Base-by-base conservation (phyloP, 1,284 basidiomycete species). In the Mycosarcoma maydis region DNA sequence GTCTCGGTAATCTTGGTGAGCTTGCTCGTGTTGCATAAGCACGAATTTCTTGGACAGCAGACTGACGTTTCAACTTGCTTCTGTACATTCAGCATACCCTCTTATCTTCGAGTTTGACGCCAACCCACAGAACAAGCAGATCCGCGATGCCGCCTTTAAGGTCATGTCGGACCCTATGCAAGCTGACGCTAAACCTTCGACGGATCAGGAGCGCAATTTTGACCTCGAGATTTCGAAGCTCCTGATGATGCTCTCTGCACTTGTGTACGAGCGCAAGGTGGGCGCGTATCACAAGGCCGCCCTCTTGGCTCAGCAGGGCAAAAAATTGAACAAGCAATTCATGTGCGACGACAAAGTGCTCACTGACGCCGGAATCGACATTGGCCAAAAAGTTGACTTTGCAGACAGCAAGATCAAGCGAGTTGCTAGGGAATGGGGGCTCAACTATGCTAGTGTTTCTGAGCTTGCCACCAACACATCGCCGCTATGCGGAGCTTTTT, bases 81-180 rank as follows among this genome's bases (percentile, higher is more conserved):
- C 24, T 20, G 8, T 20, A 4, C 23, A 17, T 37, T 24, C 46
- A 80, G 82, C 73, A 3, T 82, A 83, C 51, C 82, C 80, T 32
- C 59, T 74, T 16, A 80, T 83, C 42, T 83, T 83, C 34, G 56
- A 78, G 33, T 75, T 79, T 42, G 50, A 36, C 20, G 58, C 49
- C 32, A 37, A 34, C 34, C 66, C 59, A 7, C 62, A 76, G 23
- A 74, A 73, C 47, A 48, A 64, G 19, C 47, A 49, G 10, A 76
- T 80, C 34, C 68, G 78, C 16, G 66, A 71, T 34, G 72, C 73
- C 6, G 80, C 79, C 7, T 68, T 67, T 42, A 40, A 51, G 0
- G 69, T 72, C 30, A 71, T 82, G 65, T 64, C 55, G 22, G 41
- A 62, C 13, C 66, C 70, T 17, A 23, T 34, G n/a, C 33, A 41